phyloP scores from a whole-genome alignment of 805 yeast species.

The Blastobotrys terrestris region DNA sequence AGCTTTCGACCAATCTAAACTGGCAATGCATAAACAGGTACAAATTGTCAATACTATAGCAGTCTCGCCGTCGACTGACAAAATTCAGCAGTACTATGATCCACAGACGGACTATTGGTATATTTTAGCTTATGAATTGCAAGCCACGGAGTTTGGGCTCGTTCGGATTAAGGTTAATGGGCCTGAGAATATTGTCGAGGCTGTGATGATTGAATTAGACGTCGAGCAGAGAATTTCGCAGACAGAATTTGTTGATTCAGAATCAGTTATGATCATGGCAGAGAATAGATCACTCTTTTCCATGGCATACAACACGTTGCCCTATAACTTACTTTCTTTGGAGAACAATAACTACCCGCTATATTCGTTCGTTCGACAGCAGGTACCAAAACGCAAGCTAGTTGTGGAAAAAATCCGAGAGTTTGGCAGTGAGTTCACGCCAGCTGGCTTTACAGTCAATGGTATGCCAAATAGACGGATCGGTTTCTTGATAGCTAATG shows the following conservation, averaged over 20 bases:
- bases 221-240: neutral
- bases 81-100: neutral
- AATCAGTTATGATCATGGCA: slow-evolving; percentile 3
- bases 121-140: slow-evolving; percentile 1
- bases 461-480: neutral
- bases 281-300: neutral
- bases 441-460: slow-evolving; percentile 3
- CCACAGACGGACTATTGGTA: neutral
- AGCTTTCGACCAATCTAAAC: slow-evolving; percentile 6
- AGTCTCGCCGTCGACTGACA: slow-evolving; percentile 1
- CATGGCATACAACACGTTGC: neutral
- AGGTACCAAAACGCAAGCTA: neutral
- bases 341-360: neutral
- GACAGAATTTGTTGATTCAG: slow-evolving; percentile 13
- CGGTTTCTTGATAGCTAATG: slow-evolving; percentile 1
- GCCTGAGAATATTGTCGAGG: neutral
- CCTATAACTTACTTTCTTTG: neutral
- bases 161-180: neutral
- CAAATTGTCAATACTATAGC: neutral
- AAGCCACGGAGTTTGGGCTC: neutral
- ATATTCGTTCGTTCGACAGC: neutral
- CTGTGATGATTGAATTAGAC: neutral
- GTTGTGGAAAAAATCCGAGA: neutral
- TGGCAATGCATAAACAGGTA: slow-evolving; percentile 1
- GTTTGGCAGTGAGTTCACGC: neutral